Evolutionary conservation across 202 grass and related monocot genomes (phyloP), one percentile per base, ranked within the genome.

Genomic region (Eragrostis tef): DNA sequence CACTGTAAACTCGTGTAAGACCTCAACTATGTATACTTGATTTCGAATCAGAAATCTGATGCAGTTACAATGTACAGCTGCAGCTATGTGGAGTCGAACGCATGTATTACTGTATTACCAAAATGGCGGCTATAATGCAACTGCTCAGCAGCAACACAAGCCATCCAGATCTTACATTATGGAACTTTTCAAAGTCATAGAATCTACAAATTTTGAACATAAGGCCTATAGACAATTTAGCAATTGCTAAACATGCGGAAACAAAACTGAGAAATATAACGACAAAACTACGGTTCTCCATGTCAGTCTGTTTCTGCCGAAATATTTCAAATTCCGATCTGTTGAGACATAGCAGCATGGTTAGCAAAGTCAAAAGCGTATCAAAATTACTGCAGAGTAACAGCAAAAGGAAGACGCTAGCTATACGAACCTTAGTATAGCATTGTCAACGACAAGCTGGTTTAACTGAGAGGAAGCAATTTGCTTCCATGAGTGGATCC

Each of bases 241-340:
- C 68, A 72, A 91, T 70, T 19, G 97, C 91, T 70, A 99, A 46
- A 70, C 81, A 99, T 64, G 91, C 93, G 57, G 92, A 92, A 87
- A 90, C 48, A 86, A 99, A 96, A 88, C 83, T 89, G 61, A 99
- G 58, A 75, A 99, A 92, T 87, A 96, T 86, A 69, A 96, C 93
- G 27, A 69, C 91, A 64, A 99, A 80, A 62, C 78, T 87, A 67
- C 80, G 93, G 67, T 99, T 96, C 71, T 99, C 97, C 91, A 99
- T 79, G 72, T 99, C 85, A 81, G 26, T 34, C 67, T 96, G 97
- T 65, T 88, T 86, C 52, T 99, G 85, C 56, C 19, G 64, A 73
- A 99, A 87, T 19, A n/a, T 79, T 83, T 86, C 87, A 57, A 90
- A 83, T 70, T 99, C 93, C 3, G 83, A 99, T 74, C 97, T 99